Evolutionary conservation across 108 stramenopile genomes (phyloP), one percentile per base, ranked within the genome.

Genomic region (Nitzschia palea): DNA sequence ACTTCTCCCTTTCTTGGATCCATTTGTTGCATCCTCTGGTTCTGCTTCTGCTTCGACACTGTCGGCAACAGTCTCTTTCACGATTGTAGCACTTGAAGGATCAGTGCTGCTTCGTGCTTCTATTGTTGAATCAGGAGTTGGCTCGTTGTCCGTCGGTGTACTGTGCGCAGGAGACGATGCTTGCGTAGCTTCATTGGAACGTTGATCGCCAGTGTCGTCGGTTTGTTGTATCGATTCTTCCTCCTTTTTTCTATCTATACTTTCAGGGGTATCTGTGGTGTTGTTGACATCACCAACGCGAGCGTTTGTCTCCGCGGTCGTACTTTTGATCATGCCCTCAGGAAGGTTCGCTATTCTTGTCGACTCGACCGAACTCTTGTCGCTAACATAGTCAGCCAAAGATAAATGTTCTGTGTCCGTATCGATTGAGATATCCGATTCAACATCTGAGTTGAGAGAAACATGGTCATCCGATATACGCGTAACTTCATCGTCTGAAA

Each of bases 401-500:
- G 47, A 48, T 5, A 18, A 5, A 20, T 48, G 47, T 20, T 20
- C 47, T 20, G 47, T 48, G 5, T 36, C 65, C 0, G 67, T 68
- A 30, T 57, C 67, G 1, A 68, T 45, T 34, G 67, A 68, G 10
- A 55, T 17, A 68, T 68, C 67, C 0, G 59, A 60, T 26, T 40
- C 59, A 6, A 60, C 5, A 40, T 60, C 59, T 2, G 59, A 60
- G 43, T 42, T 42, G 5, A 60, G 37, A 34, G 59, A 60, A 9
- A 60, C 40, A 26, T 60, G 40, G 4, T 18, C 47, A 30, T 48
- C 62, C 6, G 47, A 63, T 14, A 29, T 33, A n/a, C 62, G 28
- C 32, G 59, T 27, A 32, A 22, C 23, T 3, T 47, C 62, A 17
- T 50, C 62, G 14, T 45, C 47, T 48, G 47, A 31, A 9, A 61